Conservation (phyloP, 257 asterid genomes). For the Mentha longifolia region DNA sequence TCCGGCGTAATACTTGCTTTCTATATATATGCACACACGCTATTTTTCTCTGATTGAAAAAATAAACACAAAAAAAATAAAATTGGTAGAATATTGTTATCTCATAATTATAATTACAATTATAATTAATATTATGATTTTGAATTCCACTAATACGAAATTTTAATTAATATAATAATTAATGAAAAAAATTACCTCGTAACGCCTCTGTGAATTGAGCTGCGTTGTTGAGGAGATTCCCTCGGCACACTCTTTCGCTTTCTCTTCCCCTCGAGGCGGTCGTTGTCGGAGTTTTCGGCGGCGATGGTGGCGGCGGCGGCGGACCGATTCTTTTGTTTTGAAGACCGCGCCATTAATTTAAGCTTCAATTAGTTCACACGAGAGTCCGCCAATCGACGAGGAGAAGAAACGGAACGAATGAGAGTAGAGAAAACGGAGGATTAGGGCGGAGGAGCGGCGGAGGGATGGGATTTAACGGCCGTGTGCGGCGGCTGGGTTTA, state of each 20-base stretch:
- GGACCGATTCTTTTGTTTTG: conserved; percentile 42
- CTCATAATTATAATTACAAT: not conserved
- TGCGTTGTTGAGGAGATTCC: conserved; percentile 83
- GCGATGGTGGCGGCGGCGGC: conserved; percentile 24
- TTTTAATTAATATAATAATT: not conserved
- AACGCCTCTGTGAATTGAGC: conserved; percentile 89
- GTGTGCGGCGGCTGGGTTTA: conserved; percentile 49
- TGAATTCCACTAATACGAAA: not conserved
- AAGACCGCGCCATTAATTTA: conserved; percentile 71
- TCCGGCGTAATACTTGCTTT: not conserved
- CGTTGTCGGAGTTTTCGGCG: conserved; percentile 1
- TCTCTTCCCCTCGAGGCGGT: conserved; percentile 43
- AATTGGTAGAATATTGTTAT: not conserved
- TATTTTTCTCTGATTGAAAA: not conserved
- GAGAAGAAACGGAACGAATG: not conserved
- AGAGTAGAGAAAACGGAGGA: not conserved
- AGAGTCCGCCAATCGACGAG: not conserved
- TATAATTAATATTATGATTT: not conserved
- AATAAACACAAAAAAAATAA: not conserved
- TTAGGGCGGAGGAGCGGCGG: conserved; percentile 37
- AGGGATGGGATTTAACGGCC: conserved; percentile 40
- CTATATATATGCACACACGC: not conserved
- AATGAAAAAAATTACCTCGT: conserved; percentile 56
- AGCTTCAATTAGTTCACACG: not conserved
- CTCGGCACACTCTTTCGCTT: conserved; percentile 72